Percentiles rank a stretch among this genome's conserved stretches.
Conservation (phyloP, 108 stramenopile species). For the Discostella stelligeroides region DNA sequence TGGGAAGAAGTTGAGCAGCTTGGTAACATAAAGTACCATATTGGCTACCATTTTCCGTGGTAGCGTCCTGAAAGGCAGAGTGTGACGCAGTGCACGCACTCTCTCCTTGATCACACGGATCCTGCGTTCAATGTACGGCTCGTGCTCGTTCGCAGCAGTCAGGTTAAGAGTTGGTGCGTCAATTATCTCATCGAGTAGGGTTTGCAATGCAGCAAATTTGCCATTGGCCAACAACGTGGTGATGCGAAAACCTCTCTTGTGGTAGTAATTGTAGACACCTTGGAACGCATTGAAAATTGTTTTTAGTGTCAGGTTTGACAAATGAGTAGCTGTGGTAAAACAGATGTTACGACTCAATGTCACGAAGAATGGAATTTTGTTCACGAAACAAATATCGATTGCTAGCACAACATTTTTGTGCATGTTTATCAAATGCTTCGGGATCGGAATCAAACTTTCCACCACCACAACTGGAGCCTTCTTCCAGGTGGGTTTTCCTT, state of each 20-base stretch:
- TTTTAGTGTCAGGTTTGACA: background rate
- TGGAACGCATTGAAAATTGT: background rate
- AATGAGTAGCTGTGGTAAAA: conserved; percentile 13
- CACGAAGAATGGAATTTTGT: conserved; percentile 4
- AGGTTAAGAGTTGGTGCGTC: background rate
- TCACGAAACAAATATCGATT: background rate
- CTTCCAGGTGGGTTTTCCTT: conserved; percentile 15
- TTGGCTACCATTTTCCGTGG: too few species aligned
- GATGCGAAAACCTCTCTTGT: background rate
- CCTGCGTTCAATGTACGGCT: too few species aligned
- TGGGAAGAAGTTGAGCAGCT: too few species aligned
- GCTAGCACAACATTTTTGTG: background rate
- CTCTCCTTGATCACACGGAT: too few species aligned
- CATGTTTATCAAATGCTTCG: background rate
- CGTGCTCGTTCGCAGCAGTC: too few species aligned
- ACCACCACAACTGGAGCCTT: background rate
- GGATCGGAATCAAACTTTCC: background rate
- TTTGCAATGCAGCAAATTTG: background rate
- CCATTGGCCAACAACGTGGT: conserved; percentile 1
- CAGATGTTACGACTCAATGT: background rate
- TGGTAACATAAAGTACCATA: too few species aligned
- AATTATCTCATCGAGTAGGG: background rate
- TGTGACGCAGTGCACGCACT: too few species aligned
- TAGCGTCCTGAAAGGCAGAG: too few species aligned
- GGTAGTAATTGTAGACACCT: background rate